A percentile compares a stretch with the other conserved stretches of the same genome.
phyloP scores from a whole-genome alignment of 768 basidiomycete species.

The Lactifluus pinguis region DNA sequence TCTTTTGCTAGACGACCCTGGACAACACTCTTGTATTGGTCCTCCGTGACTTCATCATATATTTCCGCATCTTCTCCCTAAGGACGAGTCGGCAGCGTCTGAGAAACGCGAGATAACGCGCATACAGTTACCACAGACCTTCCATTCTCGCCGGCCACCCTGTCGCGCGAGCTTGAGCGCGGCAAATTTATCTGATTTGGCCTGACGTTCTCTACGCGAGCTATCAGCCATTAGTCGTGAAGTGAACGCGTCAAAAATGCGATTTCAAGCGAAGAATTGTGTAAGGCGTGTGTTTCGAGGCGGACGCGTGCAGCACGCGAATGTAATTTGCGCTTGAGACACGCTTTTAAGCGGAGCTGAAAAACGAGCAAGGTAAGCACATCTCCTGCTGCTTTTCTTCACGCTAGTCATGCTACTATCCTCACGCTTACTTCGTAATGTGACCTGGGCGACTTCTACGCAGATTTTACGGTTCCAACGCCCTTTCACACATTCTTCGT shows the following conservation, averaged over 20 bases:
- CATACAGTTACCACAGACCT: slow-evolving; percentile 27
- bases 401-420: slow-evolving; percentile 1
- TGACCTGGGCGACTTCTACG: not conserved
- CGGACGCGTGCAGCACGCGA: slow-evolving; percentile 15
- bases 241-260: not conserved
- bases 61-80: slow-evolving; percentile 55
- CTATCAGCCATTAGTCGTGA: slow-evolving; percentile 25
- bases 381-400: not conserved
- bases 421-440: slow-evolving; percentile 2
- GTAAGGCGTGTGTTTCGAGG: slow-evolving; percentile 6
- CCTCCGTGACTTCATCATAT: slow-evolving; percentile 87
- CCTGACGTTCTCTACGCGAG: slow-evolving; percentile 21
- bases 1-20: slow-evolving; percentile 71
- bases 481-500: not conserved
- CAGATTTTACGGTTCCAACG: not conserved
- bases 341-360: slow-evolving; percentile 24
- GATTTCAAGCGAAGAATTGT: too few species aligned
- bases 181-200: slow-evolving; percentile 40
- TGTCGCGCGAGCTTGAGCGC: slow-evolving; percentile 44
- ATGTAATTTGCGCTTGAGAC: slow-evolving; percentile 3
- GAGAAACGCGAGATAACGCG: slow-evolving; percentile 3
- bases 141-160: slow-evolving; percentile 41
- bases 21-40: slow-evolving; percentile 82
- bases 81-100: not conserved
- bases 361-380: slow-evolving; percentile 20